phyloP scores from a whole-genome alignment of 2,329 filamentous ascomycete species.

The Cytospora piceicola region DNA sequence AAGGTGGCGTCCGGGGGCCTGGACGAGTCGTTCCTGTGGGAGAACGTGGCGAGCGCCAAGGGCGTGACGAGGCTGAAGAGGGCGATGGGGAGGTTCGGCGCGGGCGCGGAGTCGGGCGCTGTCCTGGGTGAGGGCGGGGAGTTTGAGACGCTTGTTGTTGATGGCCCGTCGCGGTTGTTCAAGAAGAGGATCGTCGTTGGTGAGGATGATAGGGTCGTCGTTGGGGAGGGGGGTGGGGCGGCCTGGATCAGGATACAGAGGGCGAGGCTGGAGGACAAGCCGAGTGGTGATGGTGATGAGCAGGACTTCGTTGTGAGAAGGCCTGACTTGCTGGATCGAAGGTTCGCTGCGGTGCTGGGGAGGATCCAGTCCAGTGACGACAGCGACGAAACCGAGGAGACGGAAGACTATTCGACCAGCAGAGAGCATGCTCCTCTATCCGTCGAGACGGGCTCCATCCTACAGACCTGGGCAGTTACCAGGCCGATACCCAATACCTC shows the following conservation, averaged over 20 bases:
- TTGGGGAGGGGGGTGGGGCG: conserved; percentile 75
- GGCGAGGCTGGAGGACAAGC: conserved; percentile 57
- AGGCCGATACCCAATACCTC: background rate
- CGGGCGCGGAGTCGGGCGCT: conserved; percentile 62
- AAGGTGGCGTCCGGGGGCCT: conserved; percentile 93
- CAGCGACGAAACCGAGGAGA: background rate
- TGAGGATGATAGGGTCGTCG: conserved; percentile 54
- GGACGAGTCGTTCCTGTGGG: conserved; percentile 79
- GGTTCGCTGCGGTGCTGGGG: conserved; percentile 53
- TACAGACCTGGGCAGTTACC: conserved; percentile 24
- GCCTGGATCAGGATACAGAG: conserved; percentile 68
- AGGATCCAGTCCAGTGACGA: conserved; percentile 33
- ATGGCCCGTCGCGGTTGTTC: conserved; percentile 77
- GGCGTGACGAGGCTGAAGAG: conserved; percentile 53
- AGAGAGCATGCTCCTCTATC: background rate
- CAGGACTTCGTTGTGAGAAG: conserved; percentile 48
- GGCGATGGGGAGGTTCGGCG: conserved; percentile 69
- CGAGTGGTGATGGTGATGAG: conserved; percentile 27
- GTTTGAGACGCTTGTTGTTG: conserved; percentile 89
- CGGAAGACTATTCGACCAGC: background rate
- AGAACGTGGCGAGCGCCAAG: conserved; percentile 67
- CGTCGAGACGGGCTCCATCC: conserved; percentile 34
- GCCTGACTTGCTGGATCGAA: conserved; percentile 69
- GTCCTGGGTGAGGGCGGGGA: conserved; percentile 92
- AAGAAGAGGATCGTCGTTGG: conserved; percentile 68